A percentile compares a stretch with the other conserved stretches of the same genome.
Evolutionary conservation across 345 rosid species (phyloP).

Genomic region (Abelmoschus esculentus): DNA sequence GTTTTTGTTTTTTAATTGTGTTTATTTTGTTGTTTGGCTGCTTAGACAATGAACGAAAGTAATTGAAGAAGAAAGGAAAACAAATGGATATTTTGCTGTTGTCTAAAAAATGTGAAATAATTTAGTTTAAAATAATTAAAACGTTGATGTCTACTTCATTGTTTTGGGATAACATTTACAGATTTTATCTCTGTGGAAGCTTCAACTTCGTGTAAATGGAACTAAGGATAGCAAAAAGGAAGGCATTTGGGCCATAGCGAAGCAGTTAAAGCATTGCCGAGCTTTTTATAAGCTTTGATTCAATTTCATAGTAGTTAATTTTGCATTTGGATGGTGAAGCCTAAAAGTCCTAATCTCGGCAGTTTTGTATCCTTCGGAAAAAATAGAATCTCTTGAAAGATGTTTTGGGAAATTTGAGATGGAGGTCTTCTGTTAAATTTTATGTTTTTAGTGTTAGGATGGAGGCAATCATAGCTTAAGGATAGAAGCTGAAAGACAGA

Average conservation of each 20-base stretch:
- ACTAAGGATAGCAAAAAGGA: conserved; percentile 13
- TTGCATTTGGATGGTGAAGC: conserved; percentile 8
- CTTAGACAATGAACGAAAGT: conserved; percentile 11
- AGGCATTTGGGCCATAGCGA: conserved; percentile 11
- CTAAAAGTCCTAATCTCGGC: conserved; percentile 13
- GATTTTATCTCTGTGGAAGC: conserved; percentile 33
- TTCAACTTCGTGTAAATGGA: conserved; percentile 19
- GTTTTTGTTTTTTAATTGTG: neutral
- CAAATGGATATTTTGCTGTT: neutral
- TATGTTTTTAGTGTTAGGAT: conserved; percentile 13
- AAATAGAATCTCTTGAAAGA: too few species aligned
- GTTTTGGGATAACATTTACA: conserved; percentile 6
- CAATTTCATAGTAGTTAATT: neutral
- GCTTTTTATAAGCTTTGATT: conserved; percentile 6
- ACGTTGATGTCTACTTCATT: neutral
- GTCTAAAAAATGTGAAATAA: neutral
- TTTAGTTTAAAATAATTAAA: neutral
- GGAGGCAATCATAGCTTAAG: conserved; percentile 24
- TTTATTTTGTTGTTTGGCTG: conserved; percentile 14
- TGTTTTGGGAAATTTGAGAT: neutral
- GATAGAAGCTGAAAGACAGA: conserved; percentile 1
- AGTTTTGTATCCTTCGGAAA: conserved; percentile 13
- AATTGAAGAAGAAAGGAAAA: neutral
- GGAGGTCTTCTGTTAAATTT: neutral
- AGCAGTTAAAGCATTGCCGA: conserved; percentile 10